Conservation (phyloP, 2,329 filamentous ascomycete species). For the Scedosporium boydii region DNA sequence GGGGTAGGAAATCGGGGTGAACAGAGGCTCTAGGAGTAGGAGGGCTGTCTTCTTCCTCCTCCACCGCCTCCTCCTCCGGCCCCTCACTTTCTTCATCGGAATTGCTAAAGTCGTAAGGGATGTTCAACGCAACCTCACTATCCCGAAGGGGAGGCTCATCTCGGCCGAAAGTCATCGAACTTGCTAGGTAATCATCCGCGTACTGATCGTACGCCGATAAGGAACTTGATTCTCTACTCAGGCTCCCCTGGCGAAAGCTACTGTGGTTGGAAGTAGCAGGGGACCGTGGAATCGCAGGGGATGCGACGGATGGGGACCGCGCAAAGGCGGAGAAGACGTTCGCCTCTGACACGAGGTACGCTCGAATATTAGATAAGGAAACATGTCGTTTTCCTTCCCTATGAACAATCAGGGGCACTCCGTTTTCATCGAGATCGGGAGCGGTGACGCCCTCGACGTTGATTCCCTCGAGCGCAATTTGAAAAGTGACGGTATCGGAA, state of each 20-base stretch:
- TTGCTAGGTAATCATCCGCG: conserved; percentile 19
- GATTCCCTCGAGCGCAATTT: conserved; percentile 54
- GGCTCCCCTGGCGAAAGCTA: neutral
- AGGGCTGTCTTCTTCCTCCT: conserved; percentile 22
- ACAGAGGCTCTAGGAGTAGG: conserved; percentile 46
- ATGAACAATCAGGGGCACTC: conserved; percentile 27
- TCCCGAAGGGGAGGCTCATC: conserved; percentile 29
- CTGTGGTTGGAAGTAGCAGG: conserved; percentile 14
- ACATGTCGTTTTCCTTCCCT: conserved; percentile 59
- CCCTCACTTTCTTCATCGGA: conserved; percentile 24
- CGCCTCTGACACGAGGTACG: conserved; percentile 57
- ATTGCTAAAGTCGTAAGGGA: conserved; percentile 38
- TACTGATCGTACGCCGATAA: neutral
- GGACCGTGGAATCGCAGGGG: conserved; percentile 42
- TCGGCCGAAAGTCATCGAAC: conserved; percentile 22
- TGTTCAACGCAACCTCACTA: conserved; percentile 46
- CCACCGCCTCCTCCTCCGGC: too few species aligned
- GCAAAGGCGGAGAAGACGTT: conserved; percentile 53
- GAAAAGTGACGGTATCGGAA: conserved; percentile 51
- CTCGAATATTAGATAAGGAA: conserved; percentile 52
- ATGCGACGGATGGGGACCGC: conserved; percentile 30
- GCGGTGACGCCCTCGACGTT: conserved; percentile 58
- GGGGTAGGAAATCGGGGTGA: conserved; percentile 23
- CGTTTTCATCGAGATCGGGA: conserved; percentile 18
- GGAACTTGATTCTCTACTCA: neutral